These are phyloP conservation scores for Phaseolus lunatus DNA, from an alignment of 306 rosid species.

Conservation along the genomic window DNA sequence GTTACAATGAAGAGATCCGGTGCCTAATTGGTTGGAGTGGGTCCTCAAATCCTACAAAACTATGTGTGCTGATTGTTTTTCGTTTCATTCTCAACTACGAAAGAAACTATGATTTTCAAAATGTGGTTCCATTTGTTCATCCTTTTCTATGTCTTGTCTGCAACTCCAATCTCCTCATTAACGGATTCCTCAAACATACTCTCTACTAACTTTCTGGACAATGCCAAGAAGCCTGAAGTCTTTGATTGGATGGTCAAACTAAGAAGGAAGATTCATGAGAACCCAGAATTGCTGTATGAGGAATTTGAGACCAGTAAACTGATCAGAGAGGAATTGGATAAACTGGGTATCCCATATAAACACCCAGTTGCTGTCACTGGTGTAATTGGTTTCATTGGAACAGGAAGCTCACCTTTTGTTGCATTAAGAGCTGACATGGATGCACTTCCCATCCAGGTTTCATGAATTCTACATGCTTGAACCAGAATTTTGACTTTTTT, in stretches of 20 bases:
- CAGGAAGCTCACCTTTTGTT: slow-evolving; percentile 81
- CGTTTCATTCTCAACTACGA: not conserved
- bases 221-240: slow-evolving; percentile 55
- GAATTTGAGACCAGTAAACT: slow-evolving; percentile 79
- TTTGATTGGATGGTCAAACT: slow-evolving; percentile 81
- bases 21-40: no score
- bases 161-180: slow-evolving; percentile 18
- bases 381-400: slow-evolving; percentile 71
- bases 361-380: slow-evolving; percentile 77
- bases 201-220: slow-evolving; percentile 45
- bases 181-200: not conserved
- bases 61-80: no score
- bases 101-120: slow-evolving; percentile 47
- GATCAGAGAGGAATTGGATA: slow-evolving; percentile 68
- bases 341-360: slow-evolving; percentile 61
- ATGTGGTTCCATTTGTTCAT: slow-evolving; percentile 43
- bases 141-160: slow-evolving; percentile 39
- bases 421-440: slow-evolving; percentile 92
- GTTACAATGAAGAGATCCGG: no score
- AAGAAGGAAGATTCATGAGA: slow-evolving; percentile 79
- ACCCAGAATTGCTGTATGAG: slow-evolving; percentile 78
- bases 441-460: slow-evolving; percentile 80
- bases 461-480: not conserved
- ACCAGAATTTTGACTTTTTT: not conserved
- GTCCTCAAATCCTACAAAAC: no score